phyloP scores from a whole-genome alignment of 2,329 filamentous ascomycete species.

The Fusarium protoensiforme region DNA sequence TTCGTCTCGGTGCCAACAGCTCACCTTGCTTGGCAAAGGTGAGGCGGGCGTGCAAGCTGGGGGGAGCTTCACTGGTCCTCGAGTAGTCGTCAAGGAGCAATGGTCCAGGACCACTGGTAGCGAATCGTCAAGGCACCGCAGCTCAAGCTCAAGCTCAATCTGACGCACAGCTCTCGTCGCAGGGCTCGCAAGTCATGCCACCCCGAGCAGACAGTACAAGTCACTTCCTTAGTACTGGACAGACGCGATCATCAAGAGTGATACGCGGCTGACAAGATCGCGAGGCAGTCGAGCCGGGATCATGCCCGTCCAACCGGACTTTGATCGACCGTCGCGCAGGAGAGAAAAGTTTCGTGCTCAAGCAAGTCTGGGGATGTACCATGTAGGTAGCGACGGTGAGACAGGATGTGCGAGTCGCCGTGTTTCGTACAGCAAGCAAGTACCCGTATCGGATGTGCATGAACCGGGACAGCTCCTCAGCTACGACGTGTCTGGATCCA shows the following conservation, averaged over 20 bases:
- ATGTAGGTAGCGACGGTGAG: constrained; percentile 17
- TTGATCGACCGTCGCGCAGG: constrained; percentile 17
- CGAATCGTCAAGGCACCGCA: constrained; percentile 30
- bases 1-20: constrained; percentile 27
- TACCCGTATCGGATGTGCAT: constrained; percentile 34
- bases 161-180: constrained; percentile 41
- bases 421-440: constrained; percentile 25
- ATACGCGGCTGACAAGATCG: constrained; percentile 23
- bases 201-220: constrained; percentile 7
- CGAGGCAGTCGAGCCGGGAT: constrained; percentile 17
- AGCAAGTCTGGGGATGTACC: constrained; percentile 13
- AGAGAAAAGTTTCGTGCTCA: not conserved
- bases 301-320: constrained; percentile 18
- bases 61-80: constrained; percentile 9
- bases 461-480: constrained; percentile 29
- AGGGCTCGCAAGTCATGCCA: constrained; percentile 45
- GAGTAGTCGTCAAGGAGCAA: not conserved
- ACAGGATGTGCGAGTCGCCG: constrained; percentile 14
- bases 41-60: constrained; percentile 28
- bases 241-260: constrained; percentile 18
- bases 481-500: not conserved
- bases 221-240: constrained; percentile 1
- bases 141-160: constrained; percentile 7
- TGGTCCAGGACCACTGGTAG: not conserved
- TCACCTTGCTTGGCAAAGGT: constrained; percentile 29